A percentile compares a stretch with the other conserved stretches of the same genome.
Conservation (phyloP, 202 grass and related monocot genomes). For the Tripidium arundinaceum region DNA sequence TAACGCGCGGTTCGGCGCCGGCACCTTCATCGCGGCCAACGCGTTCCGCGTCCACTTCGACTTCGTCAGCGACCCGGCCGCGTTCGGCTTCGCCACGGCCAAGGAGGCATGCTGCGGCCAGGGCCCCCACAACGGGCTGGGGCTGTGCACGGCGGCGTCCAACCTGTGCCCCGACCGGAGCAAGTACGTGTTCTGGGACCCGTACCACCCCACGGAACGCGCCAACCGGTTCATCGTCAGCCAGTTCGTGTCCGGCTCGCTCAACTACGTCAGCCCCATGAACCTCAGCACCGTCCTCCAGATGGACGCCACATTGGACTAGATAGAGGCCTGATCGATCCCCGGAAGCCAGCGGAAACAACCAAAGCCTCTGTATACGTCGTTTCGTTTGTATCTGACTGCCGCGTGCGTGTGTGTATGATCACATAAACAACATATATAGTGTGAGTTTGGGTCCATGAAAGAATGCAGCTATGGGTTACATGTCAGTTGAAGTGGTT, state of each 20-base stretch:
- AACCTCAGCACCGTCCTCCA: constrained; percentile 80
- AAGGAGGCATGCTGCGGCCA: constrained; percentile 86
- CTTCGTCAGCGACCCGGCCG: constrained; percentile 60
- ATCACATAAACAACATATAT: too few relatives aligned
- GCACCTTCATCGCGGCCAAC: constrained; percentile 70
- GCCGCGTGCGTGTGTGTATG: too few relatives aligned
- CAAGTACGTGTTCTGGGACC: constrained; percentile 73
- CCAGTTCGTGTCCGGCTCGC: constrained; percentile 60
- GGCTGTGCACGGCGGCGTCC: constrained; percentile 53
- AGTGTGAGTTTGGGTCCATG: too few relatives aligned
- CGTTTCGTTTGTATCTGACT: too few relatives aligned
- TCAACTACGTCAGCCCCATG: constrained; percentile 74
- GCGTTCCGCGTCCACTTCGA: constrained; percentile 75
- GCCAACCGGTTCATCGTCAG: constrained; percentile 76
- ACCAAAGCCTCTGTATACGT: too few relatives aligned
- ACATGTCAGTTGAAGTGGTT: too few relatives aligned
- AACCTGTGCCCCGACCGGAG: constrained; percentile 53
- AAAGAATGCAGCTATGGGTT: too few relatives aligned
- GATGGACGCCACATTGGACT: constrained; percentile 41
- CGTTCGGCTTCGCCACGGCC: constrained; percentile 63
- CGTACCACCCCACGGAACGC: constrained; percentile 77
- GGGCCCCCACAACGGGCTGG: constrained; percentile 76
- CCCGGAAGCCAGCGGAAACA: too few relatives aligned
- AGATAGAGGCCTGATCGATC: not conserved
- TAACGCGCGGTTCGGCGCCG: constrained; percentile 44